Base-by-base conservation (phyloP, 768 basidiomycete genomes). In the Lactarius akahatsu region DNA sequence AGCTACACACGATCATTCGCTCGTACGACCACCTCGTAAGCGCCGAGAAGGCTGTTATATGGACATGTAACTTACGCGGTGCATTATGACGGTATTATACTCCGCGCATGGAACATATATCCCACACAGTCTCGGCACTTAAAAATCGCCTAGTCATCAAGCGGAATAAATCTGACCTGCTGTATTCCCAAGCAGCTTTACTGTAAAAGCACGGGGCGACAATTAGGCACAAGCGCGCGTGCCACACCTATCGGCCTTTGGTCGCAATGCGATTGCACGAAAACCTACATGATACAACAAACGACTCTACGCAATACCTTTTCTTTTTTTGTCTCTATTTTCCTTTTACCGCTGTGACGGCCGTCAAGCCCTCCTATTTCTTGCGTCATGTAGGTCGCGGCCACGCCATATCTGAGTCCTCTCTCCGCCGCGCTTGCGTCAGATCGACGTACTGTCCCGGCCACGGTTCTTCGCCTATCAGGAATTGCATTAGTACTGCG, bases 391-490 rank as follows among this genome's bases (percentile, higher is more conserved):
- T 81, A 0, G 91, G 91, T 63, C 89, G 79, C 11, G 90, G 90
- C 91, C 91, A 93, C 62, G 82, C 85, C 62, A 88, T 81, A 52
- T 77, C 77, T 71, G 86, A 85, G 50, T 83, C 81, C 50, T 79
- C 81, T 57, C 80, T 80, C 64, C 84, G 80, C 70, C 83, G 80
- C 61, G 84, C 80, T 34, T 83, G 82, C 13, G 85, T 91, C 20
- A 92, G 79, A 73, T 93, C 91, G 68, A 91, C 85, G 72, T 90
- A 91, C 72, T 90, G 85, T 8, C 86, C 87, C 0, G 89, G 89
- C 80, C 86, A 89, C 15, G 79, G 79, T 47, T 88, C 88, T 59
- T 89, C 87, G 72, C 83, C 91, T 91, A 71, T 30, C 68, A 62
- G 36, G 61, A 58, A 11, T 11, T 63, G 62, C 45, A 15, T 56